These are phyloP conservation scores for Epichloe uncinata DNA, from an alignment of 2,329 filamentous ascomycete genomes.

Conservation along the genomic window DNA sequence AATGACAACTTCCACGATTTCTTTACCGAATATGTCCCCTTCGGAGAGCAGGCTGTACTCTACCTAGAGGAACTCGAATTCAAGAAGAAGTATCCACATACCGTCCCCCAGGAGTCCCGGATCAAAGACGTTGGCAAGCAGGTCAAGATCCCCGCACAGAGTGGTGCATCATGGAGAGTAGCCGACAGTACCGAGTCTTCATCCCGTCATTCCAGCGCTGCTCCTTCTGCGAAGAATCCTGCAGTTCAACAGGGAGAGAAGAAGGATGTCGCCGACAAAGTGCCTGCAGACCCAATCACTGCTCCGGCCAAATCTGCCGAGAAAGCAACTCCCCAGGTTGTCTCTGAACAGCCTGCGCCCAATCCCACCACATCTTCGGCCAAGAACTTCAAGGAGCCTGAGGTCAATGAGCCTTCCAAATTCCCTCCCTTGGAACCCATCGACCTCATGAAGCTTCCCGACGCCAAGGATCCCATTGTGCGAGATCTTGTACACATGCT, in stretches of 20 bases:
- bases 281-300: constrained; percentile 11
- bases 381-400: constrained; percentile 37
- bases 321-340: constrained; percentile 14
- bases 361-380: constrained; percentile 15
- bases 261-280: constrained; percentile 18
- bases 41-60: constrained; percentile 84
- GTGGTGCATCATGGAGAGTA: constrained; percentile 71
- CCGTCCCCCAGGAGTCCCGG: constrained; percentile 30
- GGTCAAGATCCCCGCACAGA: constrained; percentile 73
- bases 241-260: constrained; percentile 14
- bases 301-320: constrained; percentile 18
- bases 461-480: constrained; percentile 74
- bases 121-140: constrained; percentile 48
- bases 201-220: constrained; percentile 50
- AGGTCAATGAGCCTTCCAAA: constrained; percentile 52
- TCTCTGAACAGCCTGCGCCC: constrained; percentile 8
- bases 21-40: constrained; percentile 94
- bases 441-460: constrained; percentile 60
- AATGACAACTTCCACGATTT: constrained; percentile 99
- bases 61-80: constrained; percentile 96
- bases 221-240: constrained; percentile 19
- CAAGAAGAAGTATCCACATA: constrained; percentile 62
- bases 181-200: constrained; percentile 44
- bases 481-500: constrained; percentile 91
- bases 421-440: constrained; percentile 56